These are phyloP conservation scores for Hibiscus mutabilis DNA, from an alignment of 345 rosid species.

Conservation along the genomic window DNA sequence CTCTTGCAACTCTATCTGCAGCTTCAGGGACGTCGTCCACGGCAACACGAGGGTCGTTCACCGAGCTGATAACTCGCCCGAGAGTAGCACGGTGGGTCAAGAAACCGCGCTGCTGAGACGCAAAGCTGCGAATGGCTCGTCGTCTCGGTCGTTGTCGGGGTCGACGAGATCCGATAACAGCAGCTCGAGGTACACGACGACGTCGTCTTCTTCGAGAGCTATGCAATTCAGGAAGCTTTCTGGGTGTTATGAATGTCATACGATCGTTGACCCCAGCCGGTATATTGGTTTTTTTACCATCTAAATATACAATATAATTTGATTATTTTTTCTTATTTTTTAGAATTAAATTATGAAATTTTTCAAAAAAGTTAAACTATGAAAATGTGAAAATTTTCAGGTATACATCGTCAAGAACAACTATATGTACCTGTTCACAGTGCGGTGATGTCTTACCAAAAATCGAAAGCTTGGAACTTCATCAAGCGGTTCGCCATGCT, in stretches of 20 bases:
- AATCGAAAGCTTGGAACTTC: conserved; percentile 89
- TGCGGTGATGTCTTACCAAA: conserved; percentile 95
- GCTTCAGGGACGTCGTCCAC: conserved; percentile 74
- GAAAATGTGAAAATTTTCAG: conserved; percentile 19
- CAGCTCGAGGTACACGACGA: conserved; percentile 13
- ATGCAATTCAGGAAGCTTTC: conserved; percentile 96
- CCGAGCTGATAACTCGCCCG: conserved; percentile 86
- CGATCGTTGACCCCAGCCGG: conserved; percentile 96
- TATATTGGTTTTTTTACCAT: conserved; percentile 6
- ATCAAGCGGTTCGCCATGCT: conserved; percentile 95
- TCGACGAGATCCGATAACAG: conserved; percentile 52
- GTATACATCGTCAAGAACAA: conserved; percentile 62
- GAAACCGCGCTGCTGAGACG: conserved; percentile 55
- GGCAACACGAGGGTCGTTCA: conserved; percentile 89
- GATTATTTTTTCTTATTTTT: background rate
- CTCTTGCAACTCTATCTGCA: conserved; percentile 85
- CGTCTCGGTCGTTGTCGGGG: conserved; percentile 41
- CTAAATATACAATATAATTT: background rate
- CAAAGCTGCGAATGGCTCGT: conserved; percentile 36
- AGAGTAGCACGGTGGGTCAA: conserved; percentile 58
- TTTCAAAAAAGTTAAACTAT: too few species aligned
- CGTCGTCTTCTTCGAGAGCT: conserved; percentile 42
- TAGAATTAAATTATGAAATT: background rate
- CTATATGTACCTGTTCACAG: conserved; percentile 64
- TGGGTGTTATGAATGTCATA: conserved; percentile 93